phyloP scores from a whole-genome alignment of 1,139 yeast genomes.

The Magnusiomyces tetraspermus region DNA sequence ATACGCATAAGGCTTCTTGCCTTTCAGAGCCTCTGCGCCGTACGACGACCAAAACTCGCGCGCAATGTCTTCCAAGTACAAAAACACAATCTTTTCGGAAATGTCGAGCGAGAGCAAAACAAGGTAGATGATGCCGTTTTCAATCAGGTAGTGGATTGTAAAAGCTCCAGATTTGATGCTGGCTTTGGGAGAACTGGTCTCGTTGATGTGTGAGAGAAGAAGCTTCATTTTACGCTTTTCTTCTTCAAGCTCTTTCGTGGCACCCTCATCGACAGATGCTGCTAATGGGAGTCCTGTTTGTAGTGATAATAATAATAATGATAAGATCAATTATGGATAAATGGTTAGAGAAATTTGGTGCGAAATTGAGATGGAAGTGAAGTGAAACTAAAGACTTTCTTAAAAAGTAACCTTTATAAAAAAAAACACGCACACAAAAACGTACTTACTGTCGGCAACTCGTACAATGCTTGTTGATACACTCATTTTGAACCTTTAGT shows the following conservation, averaged over 20 bases:
- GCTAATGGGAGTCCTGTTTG: constrained; percentile 68
- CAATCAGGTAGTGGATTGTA: constrained; percentile 45
- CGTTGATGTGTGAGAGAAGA: constrained; percentile 64
- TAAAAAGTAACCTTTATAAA: too few species aligned
- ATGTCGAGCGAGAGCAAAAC: constrained; percentile 69
- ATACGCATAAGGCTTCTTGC: constrained; percentile 65
- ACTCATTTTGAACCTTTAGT: too few species aligned
- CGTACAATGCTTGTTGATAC: constrained; percentile 26
- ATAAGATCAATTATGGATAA: too few species aligned
- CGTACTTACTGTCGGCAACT: constrained; percentile 26
- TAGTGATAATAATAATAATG: constrained; percentile 4
- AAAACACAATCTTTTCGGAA: constrained; percentile 82
- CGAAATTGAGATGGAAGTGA: too few species aligned
- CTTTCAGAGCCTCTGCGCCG: constrained; percentile 52
- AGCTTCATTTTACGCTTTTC: constrained; percentile 82
- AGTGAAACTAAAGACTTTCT: too few species aligned
- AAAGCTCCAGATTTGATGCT: constrained; percentile 70
- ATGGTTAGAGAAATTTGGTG: not conserved
- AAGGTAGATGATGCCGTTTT: constrained; percentile 51
- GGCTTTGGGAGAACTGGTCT: constrained; percentile 77
- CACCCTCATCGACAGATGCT: constrained; percentile 86
- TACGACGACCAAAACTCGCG: constrained; percentile 75
- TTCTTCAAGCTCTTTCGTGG: constrained; percentile 45
- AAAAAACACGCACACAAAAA: not conserved
- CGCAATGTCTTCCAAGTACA: constrained; percentile 73